Percentiles rank a stretch among this genome's conserved stretches.
Evolutionary conservation across 805 yeast species (phyloP).

Genomic region (Yarrowia sp.): DNA sequence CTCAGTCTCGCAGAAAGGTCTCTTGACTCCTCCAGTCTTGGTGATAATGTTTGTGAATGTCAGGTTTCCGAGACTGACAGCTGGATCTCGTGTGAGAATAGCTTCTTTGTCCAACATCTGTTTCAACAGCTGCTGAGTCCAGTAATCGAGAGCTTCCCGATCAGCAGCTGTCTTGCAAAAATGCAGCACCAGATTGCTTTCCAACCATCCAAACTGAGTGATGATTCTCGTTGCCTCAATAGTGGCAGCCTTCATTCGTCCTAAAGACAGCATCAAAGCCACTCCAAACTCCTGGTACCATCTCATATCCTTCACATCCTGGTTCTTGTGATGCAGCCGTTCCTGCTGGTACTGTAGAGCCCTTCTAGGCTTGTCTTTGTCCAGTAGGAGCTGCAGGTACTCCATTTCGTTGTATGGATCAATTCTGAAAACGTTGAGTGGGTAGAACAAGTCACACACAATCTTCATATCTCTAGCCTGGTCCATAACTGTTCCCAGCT

Average conservation of each 20-base stretch:
- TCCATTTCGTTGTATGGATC: conserved; percentile 39
- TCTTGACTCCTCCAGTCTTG: conserved; percentile 14
- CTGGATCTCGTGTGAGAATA: background rate
- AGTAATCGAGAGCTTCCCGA: background rate
- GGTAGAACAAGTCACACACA: conserved; percentile 24
- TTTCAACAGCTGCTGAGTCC: conserved; percentile 5
- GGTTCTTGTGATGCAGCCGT: conserved; percentile 1
- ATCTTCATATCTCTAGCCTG: conserved; percentile 23
- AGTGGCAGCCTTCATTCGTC: conserved; percentile 11
- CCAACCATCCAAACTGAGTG: conserved; percentile 25
- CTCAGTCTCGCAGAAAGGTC: conserved; percentile 30
- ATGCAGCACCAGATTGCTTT: conserved; percentile 14
- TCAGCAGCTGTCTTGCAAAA: conserved; percentile 17
- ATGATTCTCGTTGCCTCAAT: conserved; percentile 4
- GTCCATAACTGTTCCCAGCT: conserved; percentile 12
- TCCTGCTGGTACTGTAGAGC: conserved; percentile 14
- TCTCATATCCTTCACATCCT: conserved; percentile 12
- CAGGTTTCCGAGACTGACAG: conserved; percentile 11
- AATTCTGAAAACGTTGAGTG: conserved; percentile 8
- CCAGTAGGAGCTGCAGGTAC: conserved; percentile 30
- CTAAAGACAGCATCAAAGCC: background rate
- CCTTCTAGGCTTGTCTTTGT: conserved; percentile 8
- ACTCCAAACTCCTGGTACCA: conserved; percentile 38
- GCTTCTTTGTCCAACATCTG: conserved; percentile 7
- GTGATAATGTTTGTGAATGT: conserved; percentile 30